Evolutionary conservation across 495 filamentous ascomycete species (phyloP).

Genomic region (Cercophora samala): DNA sequence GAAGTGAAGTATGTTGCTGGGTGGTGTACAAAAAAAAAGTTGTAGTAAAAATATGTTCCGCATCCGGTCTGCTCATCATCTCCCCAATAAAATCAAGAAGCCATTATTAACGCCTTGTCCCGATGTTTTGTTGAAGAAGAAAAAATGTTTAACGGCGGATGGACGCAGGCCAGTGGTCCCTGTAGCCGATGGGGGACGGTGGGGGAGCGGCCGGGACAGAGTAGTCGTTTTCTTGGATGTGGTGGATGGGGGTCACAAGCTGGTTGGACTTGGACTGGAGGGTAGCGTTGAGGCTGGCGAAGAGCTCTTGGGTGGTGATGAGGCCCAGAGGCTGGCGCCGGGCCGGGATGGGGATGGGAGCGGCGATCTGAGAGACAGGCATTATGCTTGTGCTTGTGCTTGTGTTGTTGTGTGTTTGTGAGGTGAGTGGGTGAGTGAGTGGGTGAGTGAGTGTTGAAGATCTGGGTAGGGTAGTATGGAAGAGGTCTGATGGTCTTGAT

Average conservation of each 20-base stretch:
- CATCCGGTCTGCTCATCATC: background rate
- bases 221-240: constrained; percentile 49
- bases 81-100: background rate
- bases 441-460: constrained; percentile 3
- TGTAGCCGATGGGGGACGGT: constrained; percentile 49
- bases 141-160: constrained; percentile 27
- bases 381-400: constrained; percentile 34
- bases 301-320: constrained; percentile 44
- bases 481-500: constrained; percentile 8
- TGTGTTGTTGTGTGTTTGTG: constrained; percentile 6
- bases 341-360: constrained; percentile 44
- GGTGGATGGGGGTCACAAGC: constrained; percentile 39
- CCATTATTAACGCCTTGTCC: background rate
- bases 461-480: background rate
- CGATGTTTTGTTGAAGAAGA: background rate
- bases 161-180: constrained; percentile 43
- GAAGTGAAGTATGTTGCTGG: background rate
- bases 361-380: constrained; percentile 35
- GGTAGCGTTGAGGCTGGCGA: constrained; percentile 46
- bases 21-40: background rate
- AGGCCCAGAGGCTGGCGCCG: constrained; percentile 37
- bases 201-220: constrained; percentile 49
- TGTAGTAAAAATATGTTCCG: background rate
- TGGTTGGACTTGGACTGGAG: constrained; percentile 38
- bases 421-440: background rate